Conservation (phyloP, 805 yeast genomes). For the Maudiozyma turicensis region DNA sequence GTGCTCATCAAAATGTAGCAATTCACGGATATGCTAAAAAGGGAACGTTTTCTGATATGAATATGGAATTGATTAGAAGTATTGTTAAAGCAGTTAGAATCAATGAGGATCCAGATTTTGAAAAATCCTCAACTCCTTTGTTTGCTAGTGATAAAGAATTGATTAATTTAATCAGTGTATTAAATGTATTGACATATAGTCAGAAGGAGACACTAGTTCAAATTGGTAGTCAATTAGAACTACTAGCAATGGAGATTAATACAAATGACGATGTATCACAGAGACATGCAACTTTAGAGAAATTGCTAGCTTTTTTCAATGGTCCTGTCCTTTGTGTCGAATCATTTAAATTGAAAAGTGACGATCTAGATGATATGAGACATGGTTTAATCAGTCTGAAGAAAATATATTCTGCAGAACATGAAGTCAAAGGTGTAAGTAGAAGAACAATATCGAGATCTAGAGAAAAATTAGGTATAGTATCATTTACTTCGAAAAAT, state of each 20-base stretch:
- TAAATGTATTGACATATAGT: neutral
- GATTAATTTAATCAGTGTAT: neutral
- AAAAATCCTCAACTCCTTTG: neutral
- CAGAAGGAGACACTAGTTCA: neutral
- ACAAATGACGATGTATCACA: neutral
- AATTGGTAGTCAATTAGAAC: neutral
- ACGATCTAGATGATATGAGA: neutral
- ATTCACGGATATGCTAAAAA: conserved; percentile 5
- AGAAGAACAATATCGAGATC: conserved; percentile 3
- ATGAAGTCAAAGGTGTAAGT: neutral
- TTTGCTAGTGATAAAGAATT: conserved; percentile 4
- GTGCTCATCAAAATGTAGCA: conserved; percentile 6
- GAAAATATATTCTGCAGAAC: neutral
- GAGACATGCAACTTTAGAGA: neutral
- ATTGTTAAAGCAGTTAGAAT: neutral
- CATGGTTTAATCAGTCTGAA: neutral
- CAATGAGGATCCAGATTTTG: neutral
- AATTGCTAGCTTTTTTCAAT: neutral
- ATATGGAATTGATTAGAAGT: conserved; percentile 1
- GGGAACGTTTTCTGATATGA: conserved; percentile 2
- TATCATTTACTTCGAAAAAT: neutral
- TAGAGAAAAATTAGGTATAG: conserved; percentile 4
- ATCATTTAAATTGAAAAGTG: neutral
- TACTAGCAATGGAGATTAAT: neutral
- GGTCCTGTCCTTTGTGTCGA: neutral